phyloP scores from a whole-genome alignment of 768 basidiomycete genomes.

The Russula foetens region DNA sequence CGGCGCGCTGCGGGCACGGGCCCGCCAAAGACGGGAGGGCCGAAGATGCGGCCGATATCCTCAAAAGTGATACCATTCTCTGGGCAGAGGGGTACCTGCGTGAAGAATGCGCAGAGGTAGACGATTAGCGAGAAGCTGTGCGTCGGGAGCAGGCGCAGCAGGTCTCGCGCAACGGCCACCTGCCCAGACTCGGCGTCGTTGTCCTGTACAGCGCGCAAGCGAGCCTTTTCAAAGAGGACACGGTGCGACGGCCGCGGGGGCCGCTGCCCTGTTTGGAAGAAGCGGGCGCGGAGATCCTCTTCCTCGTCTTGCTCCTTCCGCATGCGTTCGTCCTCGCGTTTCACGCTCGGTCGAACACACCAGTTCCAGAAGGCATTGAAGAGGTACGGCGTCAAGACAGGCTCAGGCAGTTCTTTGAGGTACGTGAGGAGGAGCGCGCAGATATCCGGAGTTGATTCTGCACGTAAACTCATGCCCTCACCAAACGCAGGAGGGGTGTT shows the following conservation, averaged over 20 bases:
- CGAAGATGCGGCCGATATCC: slow-evolving; percentile 41
- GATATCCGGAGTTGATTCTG: slow-evolving; percentile 33
- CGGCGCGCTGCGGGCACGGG: slow-evolving; percentile 12
- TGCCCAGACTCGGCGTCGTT: slow-evolving; percentile 25
- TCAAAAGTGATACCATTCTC: slow-evolving; percentile 42
- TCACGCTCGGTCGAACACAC: slow-evolving; percentile 37
- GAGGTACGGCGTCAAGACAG: slow-evolving; percentile 36
- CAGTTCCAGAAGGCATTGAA: slow-evolving; percentile 36
- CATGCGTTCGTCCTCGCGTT: slow-evolving; percentile 27
- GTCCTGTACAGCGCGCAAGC: neutral
- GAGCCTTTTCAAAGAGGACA: slow-evolving; percentile 6
- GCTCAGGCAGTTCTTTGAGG: slow-evolving; percentile 38
- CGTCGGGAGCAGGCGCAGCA: slow-evolving; percentile 43
- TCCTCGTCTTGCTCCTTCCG: slow-evolving; percentile 28
- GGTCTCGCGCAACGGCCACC: slow-evolving; percentile 33
- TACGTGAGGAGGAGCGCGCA: slow-evolving; percentile 41
- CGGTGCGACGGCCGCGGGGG: slow-evolving; percentile 12
- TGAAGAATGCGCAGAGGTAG: slow-evolving; percentile 42
- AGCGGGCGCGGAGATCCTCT: slow-evolving; percentile 26
- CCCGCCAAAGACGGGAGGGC: slow-evolving; percentile 33
- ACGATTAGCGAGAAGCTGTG: slow-evolving; percentile 34
- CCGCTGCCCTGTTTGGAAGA: slow-evolving; percentile 23
- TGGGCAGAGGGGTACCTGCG: slow-evolving; percentile 42
- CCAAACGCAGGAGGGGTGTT: slow-evolving; percentile 27
- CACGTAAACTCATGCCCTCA: slow-evolving; percentile 20